Conservation (phyloP, 2,329 filamentous ascomycete species). For the Podosphaera leucotricha region DNA sequence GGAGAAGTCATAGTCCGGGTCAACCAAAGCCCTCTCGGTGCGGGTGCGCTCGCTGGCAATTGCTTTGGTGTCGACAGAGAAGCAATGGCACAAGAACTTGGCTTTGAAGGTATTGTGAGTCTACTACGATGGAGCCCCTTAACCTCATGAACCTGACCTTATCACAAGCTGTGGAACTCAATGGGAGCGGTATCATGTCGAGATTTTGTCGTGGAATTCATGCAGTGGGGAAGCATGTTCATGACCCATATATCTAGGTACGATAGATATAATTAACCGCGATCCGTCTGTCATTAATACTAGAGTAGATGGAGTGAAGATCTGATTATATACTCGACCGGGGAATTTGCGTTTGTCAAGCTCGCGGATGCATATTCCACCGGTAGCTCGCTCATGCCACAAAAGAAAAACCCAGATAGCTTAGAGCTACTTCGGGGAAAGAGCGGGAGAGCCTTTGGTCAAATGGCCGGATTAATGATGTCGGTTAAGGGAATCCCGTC, state of each 20-base stretch:
- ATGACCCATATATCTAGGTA: slow-evolving; percentile 51
- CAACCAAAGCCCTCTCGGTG: slow-evolving; percentile 27
- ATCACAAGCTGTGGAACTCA: slow-evolving; percentile 32
- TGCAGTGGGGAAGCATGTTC: slow-evolving; percentile 54
- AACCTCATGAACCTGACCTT: not conserved
- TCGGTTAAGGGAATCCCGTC: slow-evolving; percentile 43
- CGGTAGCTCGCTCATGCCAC: slow-evolving; percentile 26
- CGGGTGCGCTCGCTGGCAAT: slow-evolving; percentile 50
- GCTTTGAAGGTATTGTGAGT: slow-evolving; percentile 44
- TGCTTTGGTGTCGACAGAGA: slow-evolving; percentile 62
- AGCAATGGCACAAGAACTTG: slow-evolving; percentile 55
- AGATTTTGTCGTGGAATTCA: slow-evolving; percentile 61
- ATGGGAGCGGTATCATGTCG: slow-evolving; percentile 40
- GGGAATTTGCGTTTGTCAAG: slow-evolving; percentile 46
- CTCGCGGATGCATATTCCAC: slow-evolving; percentile 63
- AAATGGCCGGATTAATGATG: slow-evolving; percentile 60
- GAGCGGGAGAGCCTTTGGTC: slow-evolving; percentile 51
- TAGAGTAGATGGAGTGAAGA: slow-evolving; percentile 46
- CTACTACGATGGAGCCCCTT: not conserved
- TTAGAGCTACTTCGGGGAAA: slow-evolving; percentile 58
- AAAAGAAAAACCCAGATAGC: slow-evolving; percentile 66
- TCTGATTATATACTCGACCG: slow-evolving; percentile 57
- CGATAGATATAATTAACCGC: not conserved
- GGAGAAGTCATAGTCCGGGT: slow-evolving; percentile 51
- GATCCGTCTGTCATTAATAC: not conserved